These are phyloP conservation scores for Talaromyces verruculosus DNA, from an alignment of 2,329 filamentous ascomycete species.

Conservation along the genomic window DNA sequence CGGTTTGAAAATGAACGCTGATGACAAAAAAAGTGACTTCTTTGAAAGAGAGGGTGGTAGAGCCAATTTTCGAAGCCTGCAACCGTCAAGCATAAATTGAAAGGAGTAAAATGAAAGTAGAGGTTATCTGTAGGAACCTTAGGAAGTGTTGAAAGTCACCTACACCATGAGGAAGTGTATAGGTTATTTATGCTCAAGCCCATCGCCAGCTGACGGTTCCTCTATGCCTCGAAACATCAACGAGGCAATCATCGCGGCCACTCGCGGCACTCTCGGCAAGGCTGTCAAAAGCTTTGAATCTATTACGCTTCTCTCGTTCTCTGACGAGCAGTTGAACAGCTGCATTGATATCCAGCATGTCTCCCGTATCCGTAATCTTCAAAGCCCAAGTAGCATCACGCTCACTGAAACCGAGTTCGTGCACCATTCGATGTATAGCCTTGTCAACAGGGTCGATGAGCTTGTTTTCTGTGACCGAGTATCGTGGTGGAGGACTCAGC, in stretches of 20 bases:
- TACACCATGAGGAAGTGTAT: not conserved
- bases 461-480: slow-evolving; percentile 3
- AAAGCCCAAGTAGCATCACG: slow-evolving; percentile 59
- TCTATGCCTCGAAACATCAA: slow-evolving; percentile 26
- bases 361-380: slow-evolving; percentile 59
- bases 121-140: not conserved
- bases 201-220: slow-evolving; percentile 39
- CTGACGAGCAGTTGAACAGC: slow-evolving; percentile 57
- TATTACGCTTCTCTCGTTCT: slow-evolving; percentile 34
- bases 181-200: slow-evolving; percentile 29
- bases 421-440: slow-evolving; percentile 57
- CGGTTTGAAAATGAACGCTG: not conserved
- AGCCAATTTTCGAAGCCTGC: not conserved
- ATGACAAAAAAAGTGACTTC: not conserved
- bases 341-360: slow-evolving; percentile 57
- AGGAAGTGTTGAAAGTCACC: not conserved
- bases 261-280: not conserved
- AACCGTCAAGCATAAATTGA: not conserved
- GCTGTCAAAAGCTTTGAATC: slow-evolving; percentile 24
- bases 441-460: slow-evolving; percentile 56
- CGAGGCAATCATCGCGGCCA: slow-evolving; percentile 17
- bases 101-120: not conserved
- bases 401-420: slow-evolving; percentile 59
- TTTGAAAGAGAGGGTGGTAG: not conserved
- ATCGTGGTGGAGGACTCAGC: slow-evolving; percentile 23